Base-by-base conservation (phyloP, 805 yeast species). In the Pichia nakasei region DNA sequence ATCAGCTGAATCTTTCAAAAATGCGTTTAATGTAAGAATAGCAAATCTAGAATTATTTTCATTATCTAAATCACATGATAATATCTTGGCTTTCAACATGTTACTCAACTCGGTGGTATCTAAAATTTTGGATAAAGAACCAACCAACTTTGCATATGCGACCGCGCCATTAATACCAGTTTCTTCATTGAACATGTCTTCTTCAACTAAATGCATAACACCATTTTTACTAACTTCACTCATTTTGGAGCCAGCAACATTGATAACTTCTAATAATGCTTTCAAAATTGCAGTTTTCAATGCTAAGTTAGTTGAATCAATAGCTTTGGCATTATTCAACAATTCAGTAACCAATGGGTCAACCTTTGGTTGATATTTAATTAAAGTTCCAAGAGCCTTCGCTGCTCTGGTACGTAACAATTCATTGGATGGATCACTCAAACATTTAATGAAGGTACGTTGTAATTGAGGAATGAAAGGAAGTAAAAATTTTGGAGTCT, bases 381-480 rank as follows among this genome's bases (percentile, higher is more conserved):
- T 85, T 58, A 93, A 73, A 9, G 89, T 78, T 42, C 96, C 96
- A 52, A 93, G 68, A 0, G 96, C 97, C 50, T 72, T 75, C 24
- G 95, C 97, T 13, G 98, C 96, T 49, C 95, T 76, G 7, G 78
- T 63, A 52, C 97, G 75, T 56, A 93, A 69, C 9, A 74, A 64
- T 41, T 83, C 94, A 54, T 81, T 84, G 2, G 75, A 56, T 2
- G 84, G 70, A 65, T 93, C 98, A 41, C 86, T 75, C 52, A 93
- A 69, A 2, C 96, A 85, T 60, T 94, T 84, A 35, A 91, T 95
- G 67, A 93, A 93, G 1, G 98, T 93, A 60, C 99, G 77, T 67
- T 93, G 98, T 53, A 93, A 73, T 68, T 93, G 99, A 9, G 99
- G 99, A 64, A 93, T 78, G 62, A 93, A 93, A 15, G 99, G 98